Conservation (phyloP, 2,329 filamentous ascomycete species). For the Fusarium graminum region DNA sequence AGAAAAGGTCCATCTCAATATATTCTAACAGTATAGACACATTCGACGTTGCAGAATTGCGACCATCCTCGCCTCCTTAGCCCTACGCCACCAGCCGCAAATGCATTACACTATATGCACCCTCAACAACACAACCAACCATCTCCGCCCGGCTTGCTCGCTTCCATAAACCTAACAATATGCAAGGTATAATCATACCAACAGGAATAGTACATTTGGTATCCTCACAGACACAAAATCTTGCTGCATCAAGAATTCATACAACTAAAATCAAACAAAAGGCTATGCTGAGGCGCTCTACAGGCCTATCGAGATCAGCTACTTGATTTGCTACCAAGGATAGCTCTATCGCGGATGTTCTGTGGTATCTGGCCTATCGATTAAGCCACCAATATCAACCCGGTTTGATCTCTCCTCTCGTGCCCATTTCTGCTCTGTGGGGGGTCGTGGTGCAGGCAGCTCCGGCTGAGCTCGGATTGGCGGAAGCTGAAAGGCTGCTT, state of each 20-base stretch:
- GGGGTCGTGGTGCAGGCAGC: conserved; percentile 26
- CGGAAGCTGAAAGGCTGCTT: conserved; percentile 60
- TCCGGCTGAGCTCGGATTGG: conserved; percentile 61
- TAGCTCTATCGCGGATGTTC: conserved; percentile 47
- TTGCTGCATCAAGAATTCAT: conserved; percentile 25
- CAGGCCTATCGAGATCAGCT: background rate
- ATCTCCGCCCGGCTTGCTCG: conserved; percentile 12
- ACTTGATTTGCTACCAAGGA: conserved; percentile 17
- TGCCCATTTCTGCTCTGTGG: conserved; percentile 51
- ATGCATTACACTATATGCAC: conserved; percentile 26
- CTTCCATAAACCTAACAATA: conserved; percentile 28
- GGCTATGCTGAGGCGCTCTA: conserved; percentile 1
- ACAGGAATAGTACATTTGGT: conserved; percentile 25
- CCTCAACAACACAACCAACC: conserved; percentile 22
- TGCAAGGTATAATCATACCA: conserved; percentile 15
- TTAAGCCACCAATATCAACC: conserved; percentile 72
- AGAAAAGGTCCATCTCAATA: conserved; percentile 9
- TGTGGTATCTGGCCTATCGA: conserved; percentile 66
- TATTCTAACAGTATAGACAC: conserved; percentile 14
- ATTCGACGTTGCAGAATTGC: conserved; percentile 23
- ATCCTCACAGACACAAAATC: conserved; percentile 11
- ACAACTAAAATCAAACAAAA: conserved; percentile 38
- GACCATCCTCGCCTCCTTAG: conserved; percentile 17
- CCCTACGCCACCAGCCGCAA: conserved; percentile 42
- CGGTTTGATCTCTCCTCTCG: conserved; percentile 66